Base-by-base conservation (phyloP, 352 stramenopile genomes). In the Pythium aquatile region DNA sequence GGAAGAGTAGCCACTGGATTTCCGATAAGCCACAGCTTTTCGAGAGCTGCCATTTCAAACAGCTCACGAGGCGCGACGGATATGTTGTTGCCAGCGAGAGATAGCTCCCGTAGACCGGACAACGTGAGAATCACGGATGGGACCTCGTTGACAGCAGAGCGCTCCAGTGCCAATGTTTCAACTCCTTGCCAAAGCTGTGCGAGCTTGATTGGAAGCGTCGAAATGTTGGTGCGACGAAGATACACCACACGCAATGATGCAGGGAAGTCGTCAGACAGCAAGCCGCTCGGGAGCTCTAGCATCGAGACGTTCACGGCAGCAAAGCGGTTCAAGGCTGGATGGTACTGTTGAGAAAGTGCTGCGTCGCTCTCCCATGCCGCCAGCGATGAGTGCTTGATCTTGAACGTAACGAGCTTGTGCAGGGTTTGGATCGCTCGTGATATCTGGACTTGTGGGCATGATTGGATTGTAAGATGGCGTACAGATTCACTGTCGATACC, bases 301-400 rank as follows among this genome's bases (percentile, higher is more conserved):
- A 73, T 47, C 2, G 60, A 55, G 3, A 72, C 60, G 44, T 73
- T 66, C 40, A 69, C 51, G 11, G 40, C 37, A 3, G 48, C 39
- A 30, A 73, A 62, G 10, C 35, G 46, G 33, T n/a, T 49, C 28
- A 69, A 42, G 13, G 44, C 29, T n/a, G 55, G 48, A 47, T 73
- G 66, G 32, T 26, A 54, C 1, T 14, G 51, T 0, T 54, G 40
- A 2, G 54, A 55, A n/a, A 73, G 20, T 9, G 61, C 56, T 5
- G 66, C 61, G 17, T 69, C 53, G 8, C n/a, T 39, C 1, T 42
- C 32, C 66, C 61, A 73, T 11, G 48, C 29, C 0, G 30, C 17
- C 16, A 73, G n/a, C 3, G 49, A 57, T n/a, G 66, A 69, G 35
- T 69, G 32, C 14, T 33, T 10, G 46, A 69, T 60, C 8, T 62